Conservation (phyloP, 169 alveolate species). For the Cystoisospora suis region DNA sequence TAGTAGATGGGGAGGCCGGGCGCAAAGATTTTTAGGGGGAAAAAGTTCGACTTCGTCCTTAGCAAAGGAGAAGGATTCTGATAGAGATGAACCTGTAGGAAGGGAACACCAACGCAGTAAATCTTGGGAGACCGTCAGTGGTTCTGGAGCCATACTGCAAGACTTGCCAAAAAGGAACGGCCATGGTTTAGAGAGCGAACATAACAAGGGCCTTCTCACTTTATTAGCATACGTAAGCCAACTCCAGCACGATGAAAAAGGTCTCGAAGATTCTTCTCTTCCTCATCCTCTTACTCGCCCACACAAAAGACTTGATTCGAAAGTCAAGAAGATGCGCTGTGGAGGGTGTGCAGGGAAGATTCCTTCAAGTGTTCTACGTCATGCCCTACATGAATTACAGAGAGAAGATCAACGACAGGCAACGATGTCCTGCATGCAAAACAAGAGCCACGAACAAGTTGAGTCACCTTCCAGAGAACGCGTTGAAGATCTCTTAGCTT, state of each 20-base stretch:
- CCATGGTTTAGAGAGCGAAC: background rate
- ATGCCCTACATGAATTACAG: background rate
- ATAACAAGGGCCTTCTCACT: background rate
- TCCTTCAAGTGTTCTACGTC: background rate
- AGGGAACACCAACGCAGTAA: too few species aligned
- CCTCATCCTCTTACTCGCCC: background rate
- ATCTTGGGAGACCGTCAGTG: too few species aligned
- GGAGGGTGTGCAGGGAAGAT: conserved; percentile 29
- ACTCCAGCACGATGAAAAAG: background rate
- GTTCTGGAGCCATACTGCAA: too few species aligned
- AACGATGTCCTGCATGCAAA: background rate
- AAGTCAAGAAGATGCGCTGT: background rate
- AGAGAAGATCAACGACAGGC: background rate
- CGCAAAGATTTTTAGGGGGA: background rate
- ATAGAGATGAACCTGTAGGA: background rate
- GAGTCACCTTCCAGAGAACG: background rate
- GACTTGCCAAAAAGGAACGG: too few species aligned
- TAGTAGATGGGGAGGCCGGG: background rate
- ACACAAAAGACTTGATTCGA: too few species aligned
- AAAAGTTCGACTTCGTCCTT: too few species aligned
- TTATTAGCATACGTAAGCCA: background rate
- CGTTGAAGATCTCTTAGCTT: background rate
- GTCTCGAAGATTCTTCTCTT: background rate
- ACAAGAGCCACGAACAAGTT: background rate
- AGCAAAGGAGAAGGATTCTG: background rate